Evolutionary conservation across 2,329 filamentous ascomycete species (phyloP), one percentile per base, ranked within the genome.

Genomic region (Basipetospora chlamydospora): DNA sequence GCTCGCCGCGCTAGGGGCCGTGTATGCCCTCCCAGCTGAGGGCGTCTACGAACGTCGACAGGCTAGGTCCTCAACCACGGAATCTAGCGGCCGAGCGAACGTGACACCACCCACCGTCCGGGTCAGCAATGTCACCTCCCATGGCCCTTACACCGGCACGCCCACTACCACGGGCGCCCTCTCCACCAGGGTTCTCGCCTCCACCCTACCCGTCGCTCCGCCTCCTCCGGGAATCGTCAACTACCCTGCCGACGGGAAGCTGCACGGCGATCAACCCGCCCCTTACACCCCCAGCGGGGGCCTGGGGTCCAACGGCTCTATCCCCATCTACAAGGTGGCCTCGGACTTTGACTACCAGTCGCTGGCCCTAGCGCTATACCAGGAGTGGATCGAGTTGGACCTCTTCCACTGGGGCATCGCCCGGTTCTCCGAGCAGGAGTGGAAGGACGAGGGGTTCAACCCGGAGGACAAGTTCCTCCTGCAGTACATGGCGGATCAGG

Each of bases 301-400:
- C 10, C 56, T 80, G 1, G 82, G 81, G 3, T 86, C 81, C 29
- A 87, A 88, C 41, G 81, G 81, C n/a, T 71, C 73, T 1, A 66
- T 68, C 29, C 82, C 82, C 2, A 72, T 85, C 1, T 88, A 88
- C 55, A 74, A 79, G 42, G 76, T 82, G 0, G 67, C 83, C 47
- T 83, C 77, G 43, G 84, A 92, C 49, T 90, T 86, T 49, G 84
- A 90, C 54, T 90, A 79, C 51, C 68, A 88, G 52, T 86, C 80
- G 0, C 66, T 90, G 21, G 69, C 75, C 1, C 63, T 90, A 10
- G 80, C 70, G 10, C 61, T 88, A 0, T 87, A 88, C 51, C 79
- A 86, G 47, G 83, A 90, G 56, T 90, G 74, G 70, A 85, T 88
- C 37, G 82, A 90, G 57, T 65, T 90, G 1, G 84, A 90, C 50